Conservation (phyloP, 192 early-diverging fungal genomes). For the Chytriomyces sp. region DNA sequence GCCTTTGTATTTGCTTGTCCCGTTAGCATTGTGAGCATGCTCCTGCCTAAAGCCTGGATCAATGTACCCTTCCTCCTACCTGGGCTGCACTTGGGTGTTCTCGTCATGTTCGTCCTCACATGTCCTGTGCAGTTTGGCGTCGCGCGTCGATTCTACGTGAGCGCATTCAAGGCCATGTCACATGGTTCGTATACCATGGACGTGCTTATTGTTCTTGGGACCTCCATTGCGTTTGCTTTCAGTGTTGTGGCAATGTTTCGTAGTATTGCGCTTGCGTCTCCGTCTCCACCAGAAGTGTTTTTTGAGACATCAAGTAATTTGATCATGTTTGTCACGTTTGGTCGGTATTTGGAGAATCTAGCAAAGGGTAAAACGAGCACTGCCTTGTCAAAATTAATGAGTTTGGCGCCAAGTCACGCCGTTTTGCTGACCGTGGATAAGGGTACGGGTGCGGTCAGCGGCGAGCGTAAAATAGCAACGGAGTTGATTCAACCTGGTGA, state of each 20-base stretch:
- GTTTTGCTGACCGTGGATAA: slow-evolving; percentile 41
- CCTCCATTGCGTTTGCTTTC: slow-evolving; percentile 81
- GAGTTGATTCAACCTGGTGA: slow-evolving; percentile 88
- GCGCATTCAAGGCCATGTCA: slow-evolving; percentile 75
- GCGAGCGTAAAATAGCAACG: slow-evolving; percentile 75
- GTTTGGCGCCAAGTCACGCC: slow-evolving; percentile 76
- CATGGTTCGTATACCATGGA: slow-evolving; percentile 96
- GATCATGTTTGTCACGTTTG: slow-evolving; percentile 90
- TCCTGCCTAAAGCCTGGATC: slow-evolving; percentile 52
- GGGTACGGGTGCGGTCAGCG: slow-evolving; percentile 17
- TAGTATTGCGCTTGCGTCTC: slow-evolving; percentile 32
- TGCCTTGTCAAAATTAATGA: slow-evolving; percentile 86
- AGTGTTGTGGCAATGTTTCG: slow-evolving; percentile 77
- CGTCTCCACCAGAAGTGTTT: slow-evolving; percentile 75
- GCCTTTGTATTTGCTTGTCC: slow-evolving; percentile 79
- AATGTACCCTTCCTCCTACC: slow-evolving; percentile 26
- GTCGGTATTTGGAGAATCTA: slow-evolving; percentile 90
- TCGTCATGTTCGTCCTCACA: slow-evolving; percentile 73
- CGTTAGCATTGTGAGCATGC: slow-evolving; percentile 79
- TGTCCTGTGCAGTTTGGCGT: slow-evolving; percentile 93
- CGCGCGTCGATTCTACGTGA: slow-evolving; percentile 75
- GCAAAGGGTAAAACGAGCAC: slow-evolving; percentile 92
- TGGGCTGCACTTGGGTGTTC: slow-evolving; percentile 68
- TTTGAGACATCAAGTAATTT: slow-evolving; percentile 93
- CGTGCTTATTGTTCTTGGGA: slow-evolving; percentile 85